Conservation (phyloP, 1,284 basidiomycete species). For the Athelia sp. region DNA sequence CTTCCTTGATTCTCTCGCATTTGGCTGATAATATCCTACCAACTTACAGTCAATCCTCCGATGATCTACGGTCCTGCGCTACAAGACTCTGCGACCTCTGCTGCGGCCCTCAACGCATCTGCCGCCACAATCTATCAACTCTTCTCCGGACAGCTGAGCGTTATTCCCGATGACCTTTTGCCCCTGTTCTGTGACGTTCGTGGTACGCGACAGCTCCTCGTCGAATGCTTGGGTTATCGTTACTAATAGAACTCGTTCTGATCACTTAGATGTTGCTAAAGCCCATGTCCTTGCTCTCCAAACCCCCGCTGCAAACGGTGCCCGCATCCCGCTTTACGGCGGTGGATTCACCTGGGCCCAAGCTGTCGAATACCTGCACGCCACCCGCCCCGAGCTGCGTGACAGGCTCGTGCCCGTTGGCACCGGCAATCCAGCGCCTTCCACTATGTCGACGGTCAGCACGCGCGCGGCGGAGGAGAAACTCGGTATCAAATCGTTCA, state of each 20-base stretch:
- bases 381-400: neutral
- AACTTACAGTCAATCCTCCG: slow-evolving; percentile 1
- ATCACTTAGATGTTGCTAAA: neutral
- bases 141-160: neutral
- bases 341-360: neutral
- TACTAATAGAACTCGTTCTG: too few relatives aligned
- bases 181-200: neutral
- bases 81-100: neutral
- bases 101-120: neutral
- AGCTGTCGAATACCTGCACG: neutral
- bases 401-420: neutral
- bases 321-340: neutral
- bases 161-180: neutral
- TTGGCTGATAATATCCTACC: too few relatives aligned
- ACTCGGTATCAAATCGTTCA: neutral
- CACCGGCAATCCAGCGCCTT: neutral
- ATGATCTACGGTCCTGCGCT: neutral
- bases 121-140: neutral
- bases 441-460: neutral
- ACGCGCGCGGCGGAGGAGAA: neutral
- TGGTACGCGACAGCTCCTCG: neutral
- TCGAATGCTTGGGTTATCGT: neutral
- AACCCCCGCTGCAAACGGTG: neutral
- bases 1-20: too few relatives aligned
- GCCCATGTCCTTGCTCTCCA: neutral